A percentile compares a stretch with the other conserved stretches of the same genome.
phyloP scores from a whole-genome alignment of 306 rosid species.

The Vachellia pachyceras region DNA sequence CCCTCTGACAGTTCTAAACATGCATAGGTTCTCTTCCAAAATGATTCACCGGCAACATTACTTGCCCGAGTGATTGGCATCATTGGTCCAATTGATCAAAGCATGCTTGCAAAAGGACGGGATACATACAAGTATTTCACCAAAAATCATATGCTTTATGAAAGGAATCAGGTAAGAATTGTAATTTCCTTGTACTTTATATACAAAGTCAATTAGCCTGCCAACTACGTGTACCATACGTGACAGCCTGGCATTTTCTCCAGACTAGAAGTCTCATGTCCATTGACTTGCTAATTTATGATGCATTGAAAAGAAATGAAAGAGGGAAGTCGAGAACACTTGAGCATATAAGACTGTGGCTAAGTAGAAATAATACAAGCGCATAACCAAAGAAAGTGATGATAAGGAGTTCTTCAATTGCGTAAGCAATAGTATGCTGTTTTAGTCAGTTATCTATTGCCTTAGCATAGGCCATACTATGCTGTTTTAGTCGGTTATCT shows the following conservation, averaged over 20 bases:
- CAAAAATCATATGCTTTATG: conserved; percentile 91
- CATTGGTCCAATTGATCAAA: conserved; percentile 73
- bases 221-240: conserved; percentile 19
- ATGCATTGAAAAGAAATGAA: neutral
- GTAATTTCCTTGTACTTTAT: conserved; percentile 5
- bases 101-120: conserved; percentile 84
- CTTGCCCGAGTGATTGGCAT: conserved; percentile 87
- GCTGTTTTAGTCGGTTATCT: neutral
- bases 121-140: conserved; percentile 87
- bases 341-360: neutral
- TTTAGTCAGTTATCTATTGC: neutral
- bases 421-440: neutral
- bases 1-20: conserved; percentile 27
- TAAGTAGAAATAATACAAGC: neutral
- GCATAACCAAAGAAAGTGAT: neutral
- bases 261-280: neutral
- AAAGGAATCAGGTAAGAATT: conserved; percentile 80
- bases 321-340: neutral
- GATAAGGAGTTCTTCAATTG: neutral
- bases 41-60: conserved; percentile 88
- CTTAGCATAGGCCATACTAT: neutral
- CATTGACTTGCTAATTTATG: neutral
- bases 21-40: conserved; percentile 82
- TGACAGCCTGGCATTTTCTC: conserved; percentile 10
- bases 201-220: neutral